These are phyloP conservation scores for Kwoniella botswanensis DNA, from an alignment of 768 basidiomycete genomes.

Conservation along the genomic window DNA sequence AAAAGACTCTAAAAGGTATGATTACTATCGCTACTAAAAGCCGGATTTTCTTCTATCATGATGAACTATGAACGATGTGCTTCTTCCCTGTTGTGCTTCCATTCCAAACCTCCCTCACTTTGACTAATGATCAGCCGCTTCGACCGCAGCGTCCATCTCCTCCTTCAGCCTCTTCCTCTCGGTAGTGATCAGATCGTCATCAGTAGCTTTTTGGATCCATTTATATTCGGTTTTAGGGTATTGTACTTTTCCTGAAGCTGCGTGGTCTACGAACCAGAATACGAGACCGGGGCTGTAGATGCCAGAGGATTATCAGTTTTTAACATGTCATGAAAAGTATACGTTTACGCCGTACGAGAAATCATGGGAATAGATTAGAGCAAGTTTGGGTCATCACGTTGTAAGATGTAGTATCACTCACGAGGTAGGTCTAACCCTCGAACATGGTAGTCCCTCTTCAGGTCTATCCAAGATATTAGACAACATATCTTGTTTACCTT, in stretches of 20 bases:
- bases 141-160: constrained; percentile 52
- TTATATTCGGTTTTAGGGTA: constrained; percentile 51
- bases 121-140: constrained; percentile 22
- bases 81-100: not conserved
- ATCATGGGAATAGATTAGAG: too few relatives aligned
- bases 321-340: too few relatives aligned
- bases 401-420: constrained; percentile 26
- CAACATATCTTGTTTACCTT: constrained; percentile 78
- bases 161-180: constrained; percentile 50
- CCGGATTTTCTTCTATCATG: too few relatives aligned
- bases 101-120: not conserved
- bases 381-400: too few relatives aligned
- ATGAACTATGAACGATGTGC: not conserved
- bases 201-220: constrained; percentile 44
- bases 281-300: constrained; percentile 72
- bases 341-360: too few relatives aligned
- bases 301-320: not conserved
- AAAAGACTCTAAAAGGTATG: not conserved
- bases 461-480: constrained; percentile 76
- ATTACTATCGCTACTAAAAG: not conserved
- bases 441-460: constrained; percentile 77
- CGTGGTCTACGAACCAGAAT: constrained; percentile 93
- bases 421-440: constrained; percentile 73
- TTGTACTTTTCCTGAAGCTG: constrained; percentile 64
- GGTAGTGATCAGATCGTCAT: constrained; percentile 40